A percentile compares a stretch with the other conserved stretches of the same genome.
Conservation (phyloP, 2,329 filamentous ascomycete species). For the Penicillium olsonii region DNA sequence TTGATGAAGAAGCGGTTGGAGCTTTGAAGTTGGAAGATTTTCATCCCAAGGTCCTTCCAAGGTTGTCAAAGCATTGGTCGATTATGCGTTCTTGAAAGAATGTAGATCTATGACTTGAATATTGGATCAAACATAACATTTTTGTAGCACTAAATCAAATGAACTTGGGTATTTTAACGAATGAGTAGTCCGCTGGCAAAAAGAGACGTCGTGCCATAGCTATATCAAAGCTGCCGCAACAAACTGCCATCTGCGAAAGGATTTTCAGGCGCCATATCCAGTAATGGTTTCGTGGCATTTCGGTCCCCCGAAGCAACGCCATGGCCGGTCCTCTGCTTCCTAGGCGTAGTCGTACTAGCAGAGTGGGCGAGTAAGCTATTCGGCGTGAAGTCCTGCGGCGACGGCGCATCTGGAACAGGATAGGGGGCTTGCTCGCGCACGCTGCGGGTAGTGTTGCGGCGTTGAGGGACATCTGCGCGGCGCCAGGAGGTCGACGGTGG, state of each 20-base stretch:
- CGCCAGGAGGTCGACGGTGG: constrained; percentile 45
- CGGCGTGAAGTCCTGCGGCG: constrained; percentile 32
- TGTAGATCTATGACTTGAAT: too few species aligned
- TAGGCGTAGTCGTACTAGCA: constrained; percentile 13
- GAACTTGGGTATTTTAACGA: background rate
- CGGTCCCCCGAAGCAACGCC: constrained; percentile 45
- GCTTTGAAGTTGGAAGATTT: too few species aligned
- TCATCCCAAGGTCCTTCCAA: too few species aligned
- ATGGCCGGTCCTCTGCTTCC: constrained; percentile 32
- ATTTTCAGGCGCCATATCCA: constrained; percentile 44
- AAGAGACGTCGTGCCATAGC: background rate
- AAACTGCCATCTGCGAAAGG: constrained; percentile 50
- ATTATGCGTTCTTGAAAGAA: too few species aligned
- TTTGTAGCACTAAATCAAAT: background rate
- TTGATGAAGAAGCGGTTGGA: too few species aligned
- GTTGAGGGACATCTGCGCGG: constrained; percentile 22
- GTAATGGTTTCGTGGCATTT: constrained; percentile 42
- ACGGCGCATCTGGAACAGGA: constrained; percentile 10
- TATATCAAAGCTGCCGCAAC: constrained; percentile 32
- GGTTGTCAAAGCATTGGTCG: too few species aligned
- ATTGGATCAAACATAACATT: background rate
- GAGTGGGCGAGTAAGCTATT: constrained; percentile 41
- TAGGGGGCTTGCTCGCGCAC: constrained; percentile 17
- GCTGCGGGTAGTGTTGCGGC: constrained; percentile 37
- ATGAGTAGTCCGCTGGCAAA: background rate